A percentile compares a stretch with the other conserved stretches of the same genome.
Evolutionary conservation across 257 asterid genomes (phyloP).

Genomic region (Salvia splendens): DNA sequence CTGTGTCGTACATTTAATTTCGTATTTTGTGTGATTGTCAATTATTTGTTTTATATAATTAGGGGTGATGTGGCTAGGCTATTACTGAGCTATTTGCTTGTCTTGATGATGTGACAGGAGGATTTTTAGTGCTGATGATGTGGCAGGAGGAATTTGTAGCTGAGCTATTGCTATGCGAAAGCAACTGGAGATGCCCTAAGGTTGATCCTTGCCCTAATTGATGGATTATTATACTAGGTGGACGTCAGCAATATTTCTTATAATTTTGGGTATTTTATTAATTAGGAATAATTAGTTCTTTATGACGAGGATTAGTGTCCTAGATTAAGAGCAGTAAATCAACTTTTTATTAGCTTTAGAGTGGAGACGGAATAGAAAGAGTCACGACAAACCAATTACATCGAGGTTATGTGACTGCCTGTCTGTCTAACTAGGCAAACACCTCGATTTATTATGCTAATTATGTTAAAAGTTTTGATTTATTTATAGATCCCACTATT

Average conservation of each 20-base stretch:
- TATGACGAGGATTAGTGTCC: constrained; percentile 32
- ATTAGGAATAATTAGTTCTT: constrained; percentile 23
- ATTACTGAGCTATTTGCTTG: no score
- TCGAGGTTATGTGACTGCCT: constrained; percentile 42
- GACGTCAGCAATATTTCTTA: constrained; percentile 13
- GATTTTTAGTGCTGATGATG: no score
- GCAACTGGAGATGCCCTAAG: no score
- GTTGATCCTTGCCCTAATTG: no score
- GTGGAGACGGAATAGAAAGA: constrained; percentile 29
- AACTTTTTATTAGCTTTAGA: constrained; percentile 27
- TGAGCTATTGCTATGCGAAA: no score
- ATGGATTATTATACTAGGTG: no score
- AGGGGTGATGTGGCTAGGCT: no score
- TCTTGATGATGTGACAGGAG: no score
- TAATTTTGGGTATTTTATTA: background rate
- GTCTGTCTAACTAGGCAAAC: constrained; percentile 44
- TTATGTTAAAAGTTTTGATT: constrained; percentile 6
- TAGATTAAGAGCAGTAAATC: constrained; percentile 23
- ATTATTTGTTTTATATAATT: no score
- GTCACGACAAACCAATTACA: constrained; percentile 48
- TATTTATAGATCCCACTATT: background rate
- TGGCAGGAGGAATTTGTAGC: no score
- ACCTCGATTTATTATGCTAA: constrained; percentile 28
- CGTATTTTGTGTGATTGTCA: no score
- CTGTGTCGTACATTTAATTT: no score